phyloP scores from a whole-genome alignment of 371 early-diverging fungal species.

The Batkoa obscura region DNA sequence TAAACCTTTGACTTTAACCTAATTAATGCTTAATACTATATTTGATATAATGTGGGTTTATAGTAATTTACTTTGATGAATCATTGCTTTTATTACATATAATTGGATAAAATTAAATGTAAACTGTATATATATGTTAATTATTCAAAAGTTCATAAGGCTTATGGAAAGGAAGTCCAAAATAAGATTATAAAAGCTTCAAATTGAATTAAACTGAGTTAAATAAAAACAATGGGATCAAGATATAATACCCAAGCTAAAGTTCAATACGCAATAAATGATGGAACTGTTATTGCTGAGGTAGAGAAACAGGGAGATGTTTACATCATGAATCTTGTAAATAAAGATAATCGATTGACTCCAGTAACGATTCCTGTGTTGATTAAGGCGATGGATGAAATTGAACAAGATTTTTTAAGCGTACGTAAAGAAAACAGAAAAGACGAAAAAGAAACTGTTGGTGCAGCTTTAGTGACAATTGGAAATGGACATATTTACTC shows the following conservation, averaged over 20 bases:
- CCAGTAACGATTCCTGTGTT: constrained; percentile 31
- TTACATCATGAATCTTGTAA: constrained; percentile 32
- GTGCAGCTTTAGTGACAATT: constrained; percentile 34
- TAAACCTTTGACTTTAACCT: too few species aligned
- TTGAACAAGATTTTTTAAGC: constrained; percentile 25
- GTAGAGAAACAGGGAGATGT: constrained; percentile 9
- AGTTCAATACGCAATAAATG: not conserved
- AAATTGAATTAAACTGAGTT: too few species aligned
- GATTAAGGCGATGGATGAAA: constrained; percentile 30
- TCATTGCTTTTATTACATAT: too few species aligned
- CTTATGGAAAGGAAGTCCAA: too few species aligned
- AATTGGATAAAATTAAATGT: too few species aligned
- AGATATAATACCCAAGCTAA: not conserved
- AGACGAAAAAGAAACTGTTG: constrained; percentile 13
- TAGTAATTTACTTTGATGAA: too few species aligned
- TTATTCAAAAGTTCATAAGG: too few species aligned
- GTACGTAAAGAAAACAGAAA: constrained; percentile 7
- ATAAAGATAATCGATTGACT: constrained; percentile 50
- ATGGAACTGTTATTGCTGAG: not conserved
- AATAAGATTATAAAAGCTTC: too few species aligned
- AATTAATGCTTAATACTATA: too few species aligned
- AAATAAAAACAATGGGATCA: too few species aligned
- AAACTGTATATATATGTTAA: too few species aligned
- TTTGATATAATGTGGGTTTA: too few species aligned
- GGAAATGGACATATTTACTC: constrained; percentile 50